Percentiles rank a stretch among this genome's conserved stretches.
These are phyloP conservation scores for Pythium graminicola DNA, from an alignment of 352 stramenopile species.

Conservation along the genomic window DNA sequence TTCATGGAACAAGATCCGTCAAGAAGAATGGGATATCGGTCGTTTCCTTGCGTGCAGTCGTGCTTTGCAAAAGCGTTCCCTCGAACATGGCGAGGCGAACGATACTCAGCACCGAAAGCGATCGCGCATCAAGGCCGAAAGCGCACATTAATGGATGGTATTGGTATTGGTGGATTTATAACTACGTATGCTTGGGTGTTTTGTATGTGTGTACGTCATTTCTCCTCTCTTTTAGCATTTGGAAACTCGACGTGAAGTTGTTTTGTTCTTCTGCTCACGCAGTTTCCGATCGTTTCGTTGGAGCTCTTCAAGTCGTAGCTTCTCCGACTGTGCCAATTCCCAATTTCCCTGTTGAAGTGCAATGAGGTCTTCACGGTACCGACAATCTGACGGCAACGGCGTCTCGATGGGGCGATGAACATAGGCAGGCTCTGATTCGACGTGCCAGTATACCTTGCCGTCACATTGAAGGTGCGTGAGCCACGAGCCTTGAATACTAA, in stretches of 20 bases:
- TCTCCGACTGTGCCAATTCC: slow-evolving; percentile 52
- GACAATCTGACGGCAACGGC: slow-evolving; percentile 49
- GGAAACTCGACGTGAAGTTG: slow-evolving; percentile 1
- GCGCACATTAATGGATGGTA: slow-evolving; percentile 4
- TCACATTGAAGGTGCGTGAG: slow-evolving; percentile 65
- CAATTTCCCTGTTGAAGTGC: slow-evolving; percentile 54
- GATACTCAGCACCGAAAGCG: slow-evolving; percentile 15
- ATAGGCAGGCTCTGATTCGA: slow-evolving; percentile 60
- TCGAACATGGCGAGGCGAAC: slow-evolving; percentile 6
- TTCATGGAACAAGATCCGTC: slow-evolving; percentile 71
- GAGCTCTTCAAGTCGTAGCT: slow-evolving; percentile 61
- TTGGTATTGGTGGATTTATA: slow-evolving; percentile 3
- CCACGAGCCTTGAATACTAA: slow-evolving; percentile 41
- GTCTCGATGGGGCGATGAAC: slow-evolving; percentile 37
- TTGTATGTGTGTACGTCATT: neutral
- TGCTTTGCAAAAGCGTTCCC: slow-evolving; percentile 11
- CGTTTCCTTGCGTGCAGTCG: slow-evolving; percentile 42
- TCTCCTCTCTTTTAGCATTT: slow-evolving; percentile 4
- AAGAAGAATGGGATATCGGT: slow-evolving; percentile 64
- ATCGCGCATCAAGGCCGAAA: slow-evolving; percentile 20
- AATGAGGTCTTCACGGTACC: slow-evolving; percentile 58
- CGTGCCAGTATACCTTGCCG: slow-evolving; percentile 68
- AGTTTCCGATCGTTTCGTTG: slow-evolving; percentile 44
- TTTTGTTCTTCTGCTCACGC: slow-evolving; percentile 3
- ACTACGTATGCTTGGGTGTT: slow-evolving; percentile 2